Percentiles rank a stretch among this genome's conserved stretches.
Evolutionary conservation across 495 filamentous ascomycete genomes (phyloP).

Genomic region (Hyaloscypha finlandica): DNA sequence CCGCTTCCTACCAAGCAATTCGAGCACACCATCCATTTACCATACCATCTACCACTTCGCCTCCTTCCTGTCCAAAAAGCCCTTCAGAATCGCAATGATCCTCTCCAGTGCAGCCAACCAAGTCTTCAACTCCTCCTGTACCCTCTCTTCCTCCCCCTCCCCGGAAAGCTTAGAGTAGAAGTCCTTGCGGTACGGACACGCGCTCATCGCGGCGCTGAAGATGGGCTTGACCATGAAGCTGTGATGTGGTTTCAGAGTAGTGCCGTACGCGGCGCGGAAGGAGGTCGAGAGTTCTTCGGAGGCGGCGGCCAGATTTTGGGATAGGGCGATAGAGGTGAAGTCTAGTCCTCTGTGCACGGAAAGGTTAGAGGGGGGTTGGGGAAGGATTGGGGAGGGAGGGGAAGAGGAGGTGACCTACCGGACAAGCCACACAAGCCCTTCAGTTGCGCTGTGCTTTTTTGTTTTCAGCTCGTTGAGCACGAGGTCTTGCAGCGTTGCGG

Average conservation of each 20-base stretch:
- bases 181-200: constrained; percentile 85
- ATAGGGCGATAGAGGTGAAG: constrained; percentile 84
- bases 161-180: constrained; percentile 86
- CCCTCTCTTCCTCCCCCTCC: constrained; percentile 62
- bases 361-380: constrained; percentile 16
- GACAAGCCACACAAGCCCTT: constrained; percentile 88
- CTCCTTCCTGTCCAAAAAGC: constrained; percentile 67
- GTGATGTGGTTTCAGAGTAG: constrained; percentile 90
- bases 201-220: constrained; percentile 89
- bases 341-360: constrained; percentile 70
- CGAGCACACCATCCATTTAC: not conserved
- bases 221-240: constrained; percentile 81
- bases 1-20: not conserved
- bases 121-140: constrained; percentile 57
- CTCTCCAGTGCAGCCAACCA: constrained; percentile 78
- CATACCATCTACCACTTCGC: constrained; percentile 61
- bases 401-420: constrained; percentile 56
- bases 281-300: constrained; percentile 76
- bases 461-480: constrained; percentile 82
- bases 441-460: constrained; percentile 81
- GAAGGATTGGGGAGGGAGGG: constrained; percentile 9
- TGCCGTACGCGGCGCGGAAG: constrained; percentile 82
- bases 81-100: constrained; percentile 72
- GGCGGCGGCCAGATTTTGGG: constrained; percentile 67
- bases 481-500: constrained; percentile 78